These are phyloP conservation scores for Aspergillus tamarii DNA, from an alignment of 2,329 filamentous ascomycete species.

Conservation along the genomic window DNA sequence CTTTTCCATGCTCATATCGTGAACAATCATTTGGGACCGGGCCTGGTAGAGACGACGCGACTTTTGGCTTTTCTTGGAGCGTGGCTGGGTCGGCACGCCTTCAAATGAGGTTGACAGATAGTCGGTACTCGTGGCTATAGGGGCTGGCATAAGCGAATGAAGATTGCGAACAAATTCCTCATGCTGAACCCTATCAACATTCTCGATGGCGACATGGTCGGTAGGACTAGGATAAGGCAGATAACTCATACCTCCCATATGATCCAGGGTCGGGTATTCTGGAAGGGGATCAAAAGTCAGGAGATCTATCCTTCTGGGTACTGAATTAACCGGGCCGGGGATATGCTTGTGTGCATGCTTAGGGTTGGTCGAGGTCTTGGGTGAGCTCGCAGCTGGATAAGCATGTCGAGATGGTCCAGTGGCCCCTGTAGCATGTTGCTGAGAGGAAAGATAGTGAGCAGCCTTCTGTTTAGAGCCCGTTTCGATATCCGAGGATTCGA, in stretches of 20 bases:
- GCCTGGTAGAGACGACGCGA: conserved; percentile 29
- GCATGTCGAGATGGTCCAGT: conserved; percentile 12
- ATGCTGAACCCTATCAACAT: conserved; percentile 17
- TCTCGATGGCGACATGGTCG: conserved; percentile 16
- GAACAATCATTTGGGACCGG: conserved; percentile 14
- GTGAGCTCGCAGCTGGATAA: conserved; percentile 12
- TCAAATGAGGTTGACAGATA: conserved; percentile 17
- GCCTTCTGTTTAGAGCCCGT: conserved; percentile 18
- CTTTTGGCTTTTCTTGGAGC: conserved; percentile 21
- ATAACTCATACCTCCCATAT: conserved; percentile 10
- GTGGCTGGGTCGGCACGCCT: conserved; percentile 8
- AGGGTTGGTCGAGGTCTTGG: conserved; percentile 12
- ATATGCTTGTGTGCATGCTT: conserved; percentile 19
- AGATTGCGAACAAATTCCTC: conserved; percentile 25
- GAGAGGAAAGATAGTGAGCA: conserved; percentile 9
- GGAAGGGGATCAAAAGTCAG: conserved; percentile 23
- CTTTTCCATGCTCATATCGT: conserved; percentile 9
- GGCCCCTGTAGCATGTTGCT: conserved; percentile 12
- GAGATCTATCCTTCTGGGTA: conserved; percentile 26
- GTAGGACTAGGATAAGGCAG: conserved; percentile 15
- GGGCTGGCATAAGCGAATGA: conserved; percentile 23
- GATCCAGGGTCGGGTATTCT: conserved; percentile 19
- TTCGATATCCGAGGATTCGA: conserved; percentile 16
- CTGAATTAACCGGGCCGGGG: conserved; percentile 4
- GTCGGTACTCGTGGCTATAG: conserved; percentile 13